These are phyloP conservation scores for Theileria annulata DNA, from an alignment of 169 alveolate genomes.

Conservation along the genomic window DNA sequence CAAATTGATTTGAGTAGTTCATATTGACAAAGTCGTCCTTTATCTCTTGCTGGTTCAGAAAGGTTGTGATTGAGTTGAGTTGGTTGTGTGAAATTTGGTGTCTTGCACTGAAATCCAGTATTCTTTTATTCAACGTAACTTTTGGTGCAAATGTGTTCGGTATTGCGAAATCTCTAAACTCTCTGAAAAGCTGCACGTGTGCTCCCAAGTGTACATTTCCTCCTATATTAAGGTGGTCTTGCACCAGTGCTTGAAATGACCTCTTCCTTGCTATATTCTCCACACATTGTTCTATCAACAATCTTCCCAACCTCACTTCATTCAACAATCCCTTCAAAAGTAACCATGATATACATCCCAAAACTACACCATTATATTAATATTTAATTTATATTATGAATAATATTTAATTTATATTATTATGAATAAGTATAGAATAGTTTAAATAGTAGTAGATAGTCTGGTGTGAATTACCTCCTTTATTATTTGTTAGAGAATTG, in stretches of 20 bases:
- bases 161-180: conserved; percentile 64
- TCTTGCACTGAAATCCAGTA: conserved; percentile 41
- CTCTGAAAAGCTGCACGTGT: conserved; percentile 61
- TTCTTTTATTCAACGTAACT: conserved; percentile 46
- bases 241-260: conserved; percentile 72
- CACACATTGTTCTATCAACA: conserved; percentile 76
- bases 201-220: conserved; percentile 49
- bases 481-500: conserved; percentile 50
- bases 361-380: background rate
- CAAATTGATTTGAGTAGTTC: conserved; percentile 16
- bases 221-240: conserved; percentile 73
- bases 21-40: background rate
- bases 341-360: conserved; percentile 58
- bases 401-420: background rate
- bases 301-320: conserved; percentile 75
- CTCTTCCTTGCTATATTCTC: conserved; percentile 78
- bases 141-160: conserved; percentile 63
- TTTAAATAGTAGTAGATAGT: background rate
- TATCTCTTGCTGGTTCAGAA: conserved; percentile 11
- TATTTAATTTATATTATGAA: background rate
- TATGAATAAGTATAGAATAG: background rate
- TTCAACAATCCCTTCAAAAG: conserved; percentile 73
- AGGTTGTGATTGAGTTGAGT: background rate
- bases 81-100: conserved; percentile 49
- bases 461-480: conserved; percentile 18